phyloP scores from a whole-genome alignment of 129 eudicot genomes.

The Silybum marianum region DNA sequence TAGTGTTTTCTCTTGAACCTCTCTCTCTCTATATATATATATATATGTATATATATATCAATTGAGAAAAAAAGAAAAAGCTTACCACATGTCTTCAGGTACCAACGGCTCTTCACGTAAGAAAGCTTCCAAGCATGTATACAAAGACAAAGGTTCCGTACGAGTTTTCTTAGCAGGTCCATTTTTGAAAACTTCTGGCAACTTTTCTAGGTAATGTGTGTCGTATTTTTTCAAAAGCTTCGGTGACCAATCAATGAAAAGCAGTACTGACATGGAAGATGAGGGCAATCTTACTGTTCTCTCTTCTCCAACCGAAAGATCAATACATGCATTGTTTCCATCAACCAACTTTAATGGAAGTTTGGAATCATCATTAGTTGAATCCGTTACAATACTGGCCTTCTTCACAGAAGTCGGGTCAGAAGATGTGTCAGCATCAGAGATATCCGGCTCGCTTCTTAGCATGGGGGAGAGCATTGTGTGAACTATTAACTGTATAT shows the following conservation, averaged over 20 bases:
- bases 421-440: constrained; percentile 33
- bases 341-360: constrained; percentile 90
- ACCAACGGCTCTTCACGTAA: constrained; percentile 97
- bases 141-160: constrained; percentile 88
- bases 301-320: constrained; percentile 83
- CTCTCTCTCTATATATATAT: too few relatives aligned
- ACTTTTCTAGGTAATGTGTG: constrained; percentile 67
- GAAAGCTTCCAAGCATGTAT: constrained; percentile 91
- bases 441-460: constrained; percentile 35
- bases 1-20: too few relatives aligned
- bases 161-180: constrained; percentile 88
- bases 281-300: constrained; percentile 72
- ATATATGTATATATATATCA: neutral
- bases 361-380: constrained; percentile 42
- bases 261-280: constrained; percentile 72
- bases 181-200: constrained; percentile 76
- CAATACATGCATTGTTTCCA: constrained; percentile 83
- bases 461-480: constrained; percentile 86
- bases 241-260: constrained; percentile 86
- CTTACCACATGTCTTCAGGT: constrained; percentile 99
- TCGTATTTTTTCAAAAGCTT: constrained; percentile 79
- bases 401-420: constrained; percentile 30
- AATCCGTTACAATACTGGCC: constrained; percentile 36
- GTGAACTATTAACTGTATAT: constrained; percentile 76
- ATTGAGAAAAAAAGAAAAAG: constrained; percentile 9